phyloP scores from a whole-genome alignment of 805 yeast species.

The Komagataella ulmi region DNA sequence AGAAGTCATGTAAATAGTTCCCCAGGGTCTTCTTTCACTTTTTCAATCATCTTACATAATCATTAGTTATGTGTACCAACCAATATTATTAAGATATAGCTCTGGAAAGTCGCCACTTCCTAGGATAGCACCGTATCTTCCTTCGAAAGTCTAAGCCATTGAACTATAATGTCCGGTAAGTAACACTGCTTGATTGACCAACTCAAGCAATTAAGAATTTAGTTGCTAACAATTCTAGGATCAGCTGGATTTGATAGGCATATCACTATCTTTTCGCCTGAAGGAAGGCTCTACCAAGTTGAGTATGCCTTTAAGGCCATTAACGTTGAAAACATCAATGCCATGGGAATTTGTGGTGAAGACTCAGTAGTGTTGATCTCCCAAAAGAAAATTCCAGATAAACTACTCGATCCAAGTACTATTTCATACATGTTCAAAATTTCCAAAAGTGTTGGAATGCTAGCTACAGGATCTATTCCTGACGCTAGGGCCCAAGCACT shows the following conservation, averaged over 20 bases:
- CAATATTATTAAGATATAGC: neutral
- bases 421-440: constrained; percentile 79
- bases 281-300: constrained; percentile 93
- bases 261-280: constrained; percentile 96
- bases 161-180: neutral
- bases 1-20: neutral
- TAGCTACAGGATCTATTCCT: constrained; percentile 91
- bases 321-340: constrained; percentile 82
- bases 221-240: constrained; percentile 16
- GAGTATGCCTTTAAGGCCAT: constrained; percentile 98
- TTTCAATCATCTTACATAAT: too few relatives aligned
- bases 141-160: neutral
- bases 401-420: constrained; percentile 75
- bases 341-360: constrained; percentile 76
- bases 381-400: constrained; percentile 94
- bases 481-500: constrained; percentile 87
- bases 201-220: neutral
- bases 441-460: constrained; percentile 73
- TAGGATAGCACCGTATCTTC: neutral
- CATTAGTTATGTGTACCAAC: neutral
- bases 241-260: constrained; percentile 98
- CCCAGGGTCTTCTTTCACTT: neutral
- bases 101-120: neutral
- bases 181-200: too few relatives aligned
- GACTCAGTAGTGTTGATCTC: constrained; percentile 81